These are phyloP conservation scores for Dictyostelium discoideum DNA, from an alignment of 78 protist genomes.

Conservation along the genomic window dicty_2.7 NC_007090.3:3748501-3749000, in stretches of 20 bases:
- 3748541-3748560: conserved; percentile 70
- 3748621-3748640: conserved; percentile 79
- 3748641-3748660: conserved; percentile 87
- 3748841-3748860: neutral
- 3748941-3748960: conserved; percentile 40
- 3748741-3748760: conserved; percentile 55
- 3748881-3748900: conserved; percentile 1
- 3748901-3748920: conserved; percentile 55
- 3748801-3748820: too few relatives aligned
- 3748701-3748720: conserved; percentile 86
- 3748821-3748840: neutral
- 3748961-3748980: neutral
- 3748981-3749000: conserved; percentile 8
- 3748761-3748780: neutral
- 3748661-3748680: conserved; percentile 77
- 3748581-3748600: conserved; percentile 35
- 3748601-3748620: conserved; percentile 63
- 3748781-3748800: neutral
- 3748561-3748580: conserved; percentile 45
- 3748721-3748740: conserved; percentile 71
- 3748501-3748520: conserved; percentile 14
- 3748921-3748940: neutral
- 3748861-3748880: conserved; percentile 45
- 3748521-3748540: conserved; percentile 14
- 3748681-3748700: conserved; percentile 34